Conservation (phyloP, 257 asterid genomes). For the Solanum acaule region DNA sequence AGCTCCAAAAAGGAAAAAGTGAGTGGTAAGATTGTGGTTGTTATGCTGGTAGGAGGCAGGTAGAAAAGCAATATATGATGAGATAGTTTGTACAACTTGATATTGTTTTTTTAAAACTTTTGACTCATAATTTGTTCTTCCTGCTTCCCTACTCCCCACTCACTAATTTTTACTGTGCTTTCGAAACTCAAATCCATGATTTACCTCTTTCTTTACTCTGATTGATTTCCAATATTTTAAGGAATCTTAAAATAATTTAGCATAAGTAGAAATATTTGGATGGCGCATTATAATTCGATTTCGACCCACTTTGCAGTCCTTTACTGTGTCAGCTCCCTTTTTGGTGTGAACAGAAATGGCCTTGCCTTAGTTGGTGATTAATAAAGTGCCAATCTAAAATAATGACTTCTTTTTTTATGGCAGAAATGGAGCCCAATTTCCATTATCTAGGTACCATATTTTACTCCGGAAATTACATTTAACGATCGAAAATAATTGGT, state of each 20-base stretch:
- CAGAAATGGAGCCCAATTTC: conserved; percentile 5
- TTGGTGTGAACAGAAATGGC: neutral
- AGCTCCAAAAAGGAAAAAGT: neutral
- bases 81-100: neutral
- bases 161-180: neutral
- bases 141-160: neutral
- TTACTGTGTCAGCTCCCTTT: neutral
- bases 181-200: neutral
- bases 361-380: neutral
- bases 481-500: too few relatives aligned
- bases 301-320: neutral
- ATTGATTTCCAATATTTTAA: neutral
- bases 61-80: neutral
- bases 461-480: neutral
- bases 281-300: neutral
- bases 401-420: neutral
- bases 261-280: too few relatives aligned
- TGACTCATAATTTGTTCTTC: conserved; percentile 7
- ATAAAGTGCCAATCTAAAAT: neutral
- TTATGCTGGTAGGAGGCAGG: conserved; percentile 1
- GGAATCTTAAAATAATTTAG: neutral
- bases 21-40: neutral
- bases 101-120: neutral
- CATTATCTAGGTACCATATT: neutral
- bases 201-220: neutral